A percentile compares a stretch with the other conserved stretches of the same genome.
These are phyloP conservation scores for Sporothrix mexicana DNA, from an alignment of 2,329 filamentous ascomycete genomes.

Conservation along the genomic window DNA sequence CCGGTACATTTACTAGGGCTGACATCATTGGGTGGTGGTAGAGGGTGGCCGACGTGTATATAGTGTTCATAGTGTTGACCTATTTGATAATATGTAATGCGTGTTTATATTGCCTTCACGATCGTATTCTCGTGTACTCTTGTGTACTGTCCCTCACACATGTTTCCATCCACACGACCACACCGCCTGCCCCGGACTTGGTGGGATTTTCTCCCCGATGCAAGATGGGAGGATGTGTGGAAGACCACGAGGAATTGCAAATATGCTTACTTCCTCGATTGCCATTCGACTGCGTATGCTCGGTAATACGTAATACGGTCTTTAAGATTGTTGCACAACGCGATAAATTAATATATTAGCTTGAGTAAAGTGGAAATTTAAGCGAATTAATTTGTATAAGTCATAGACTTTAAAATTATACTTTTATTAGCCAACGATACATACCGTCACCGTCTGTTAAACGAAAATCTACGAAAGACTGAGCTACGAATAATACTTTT, in stretches of 20 bases:
- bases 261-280: background rate
- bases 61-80: background rate
- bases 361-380: too few relatives aligned
- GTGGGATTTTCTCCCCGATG: background rate
- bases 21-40: background rate
- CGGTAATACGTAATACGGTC: too few relatives aligned
- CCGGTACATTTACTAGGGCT: conserved; percentile 33
- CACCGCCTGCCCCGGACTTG: background rate
- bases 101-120: background rate
- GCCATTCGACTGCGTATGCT: background rate
- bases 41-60: too few relatives aligned
- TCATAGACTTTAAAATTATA: too few relatives aligned
- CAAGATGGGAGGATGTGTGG: background rate
- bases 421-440: too few relatives aligned
- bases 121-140: background rate
- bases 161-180: background rate
- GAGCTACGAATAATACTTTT: too few relatives aligned
- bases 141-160: background rate
- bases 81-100: background rate
- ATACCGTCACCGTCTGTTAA: too few relatives aligned
- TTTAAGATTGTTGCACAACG: too few relatives aligned
- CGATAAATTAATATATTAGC: too few relatives aligned
- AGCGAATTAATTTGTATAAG: too few relatives aligned
- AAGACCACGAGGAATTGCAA: background rate
- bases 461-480: too few relatives aligned